phyloP scores from a whole-genome alignment of 2,329 filamentous ascomycete genomes.

The Venturia asperata region DNA sequence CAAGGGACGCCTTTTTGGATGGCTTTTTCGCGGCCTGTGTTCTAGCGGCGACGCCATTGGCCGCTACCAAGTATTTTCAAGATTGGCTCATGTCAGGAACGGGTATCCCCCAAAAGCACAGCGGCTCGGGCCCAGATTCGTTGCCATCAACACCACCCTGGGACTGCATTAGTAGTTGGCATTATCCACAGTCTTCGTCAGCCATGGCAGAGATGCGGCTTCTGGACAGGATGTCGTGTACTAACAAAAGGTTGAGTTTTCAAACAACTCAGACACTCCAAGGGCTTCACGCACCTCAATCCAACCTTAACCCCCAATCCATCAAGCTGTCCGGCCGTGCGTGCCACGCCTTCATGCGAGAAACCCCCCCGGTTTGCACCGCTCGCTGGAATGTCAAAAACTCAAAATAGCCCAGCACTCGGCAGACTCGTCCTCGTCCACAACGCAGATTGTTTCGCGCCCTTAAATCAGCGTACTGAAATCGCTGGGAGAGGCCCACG shows the following conservation, averaged over 20 bases:
- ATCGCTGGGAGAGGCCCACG: neutral
- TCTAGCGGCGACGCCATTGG: neutral
- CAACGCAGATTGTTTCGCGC: neutral
- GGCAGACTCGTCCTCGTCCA: neutral
- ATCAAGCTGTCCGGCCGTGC: conserved; percentile 2
- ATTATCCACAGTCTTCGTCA: neutral
- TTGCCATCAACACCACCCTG: neutral
- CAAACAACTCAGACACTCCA: neutral
- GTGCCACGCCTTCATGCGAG: neutral
- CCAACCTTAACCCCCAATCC: neutral
- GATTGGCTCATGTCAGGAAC: neutral
- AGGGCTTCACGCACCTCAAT: neutral
- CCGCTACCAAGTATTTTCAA: neutral
- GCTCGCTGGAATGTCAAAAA: neutral
- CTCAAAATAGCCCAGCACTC: neutral
- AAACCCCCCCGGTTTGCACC: neutral
- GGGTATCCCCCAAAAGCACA: neutral
- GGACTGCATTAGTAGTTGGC: neutral
- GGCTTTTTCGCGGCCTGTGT: neutral
- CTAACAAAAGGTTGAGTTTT: neutral
- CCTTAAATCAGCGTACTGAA: neutral
- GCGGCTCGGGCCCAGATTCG: conserved; percentile 7
- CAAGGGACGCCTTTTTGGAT: neutral
- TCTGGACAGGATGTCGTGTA: neutral
- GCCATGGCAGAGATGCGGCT: neutral